phyloP scores from a whole-genome alignment of 441 rosid species.

The Brassica hybrid region DNA sequence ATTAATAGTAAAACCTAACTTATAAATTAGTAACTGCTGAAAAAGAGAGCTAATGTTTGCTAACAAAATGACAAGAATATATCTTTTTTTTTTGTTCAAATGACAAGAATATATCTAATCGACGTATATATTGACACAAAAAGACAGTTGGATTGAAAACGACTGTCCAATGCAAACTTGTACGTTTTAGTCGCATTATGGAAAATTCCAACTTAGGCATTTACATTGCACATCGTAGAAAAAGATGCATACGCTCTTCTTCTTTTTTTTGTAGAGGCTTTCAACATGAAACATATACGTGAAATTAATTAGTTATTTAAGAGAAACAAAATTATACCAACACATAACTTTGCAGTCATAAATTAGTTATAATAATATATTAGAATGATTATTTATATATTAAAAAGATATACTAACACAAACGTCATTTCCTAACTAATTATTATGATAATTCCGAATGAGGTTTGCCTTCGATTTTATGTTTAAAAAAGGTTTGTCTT shows the following conservation, averaged over 20 bases:
- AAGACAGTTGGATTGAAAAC: neutral
- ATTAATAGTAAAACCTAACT: neutral
- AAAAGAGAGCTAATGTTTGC: neutral
- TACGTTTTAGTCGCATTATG: neutral
- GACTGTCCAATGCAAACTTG: neutral
- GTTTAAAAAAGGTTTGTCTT: neutral
- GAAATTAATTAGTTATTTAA: neutral
- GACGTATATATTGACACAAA: neutral
- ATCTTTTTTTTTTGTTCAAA: no score
- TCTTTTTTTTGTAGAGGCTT: neutral
- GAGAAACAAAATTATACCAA: neutral
- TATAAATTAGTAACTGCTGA: neutral
- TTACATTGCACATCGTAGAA: neutral
- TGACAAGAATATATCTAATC: slow-evolving; percentile 7
- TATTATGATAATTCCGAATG: neutral
- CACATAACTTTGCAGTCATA: neutral
- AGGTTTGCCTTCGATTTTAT: slow-evolving; percentile 8
- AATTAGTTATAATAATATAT: neutral
- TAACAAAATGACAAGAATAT: neutral
- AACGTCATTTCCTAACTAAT: neutral
- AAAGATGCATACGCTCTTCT: neutral
- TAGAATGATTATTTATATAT: neutral
- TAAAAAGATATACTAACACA: neutral
- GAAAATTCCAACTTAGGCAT: neutral
- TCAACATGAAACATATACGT: neutral